phyloP scores from a whole-genome alignment of 2,329 filamentous ascomycete genomes.

The Sporothrix pallida region DNA sequence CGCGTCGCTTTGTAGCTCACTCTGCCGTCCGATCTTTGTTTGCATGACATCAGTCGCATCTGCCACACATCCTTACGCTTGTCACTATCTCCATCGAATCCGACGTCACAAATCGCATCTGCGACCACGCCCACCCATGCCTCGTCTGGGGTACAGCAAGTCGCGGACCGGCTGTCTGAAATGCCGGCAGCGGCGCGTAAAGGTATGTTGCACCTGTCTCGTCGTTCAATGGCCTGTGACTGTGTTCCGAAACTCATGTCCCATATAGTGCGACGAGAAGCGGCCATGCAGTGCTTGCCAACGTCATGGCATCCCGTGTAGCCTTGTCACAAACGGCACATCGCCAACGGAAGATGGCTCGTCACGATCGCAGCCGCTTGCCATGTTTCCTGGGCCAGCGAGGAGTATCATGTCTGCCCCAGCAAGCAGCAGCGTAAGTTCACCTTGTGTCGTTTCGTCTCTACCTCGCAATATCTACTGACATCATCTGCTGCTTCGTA shows the following conservation, averaged over 20 bases:
- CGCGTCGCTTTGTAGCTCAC: background rate
- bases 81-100: too few species aligned
- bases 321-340: slow-evolving; percentile 31
- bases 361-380: background rate
- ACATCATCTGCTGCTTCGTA: background rate
- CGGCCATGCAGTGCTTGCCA: slow-evolving; percentile 39
- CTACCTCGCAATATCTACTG: background rate
- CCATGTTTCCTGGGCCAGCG: background rate
- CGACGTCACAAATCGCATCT: background rate
- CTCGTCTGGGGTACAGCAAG: slow-evolving; percentile 39
- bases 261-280: slow-evolving; percentile 39
- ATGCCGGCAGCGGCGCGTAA: slow-evolving; percentile 39
- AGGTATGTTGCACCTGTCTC: slow-evolving; percentile 30
- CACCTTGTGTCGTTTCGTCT: background rate
- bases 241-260: background rate
- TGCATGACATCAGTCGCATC: background rate
- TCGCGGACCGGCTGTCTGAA: slow-evolving; percentile 38
- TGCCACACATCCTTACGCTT: background rate
- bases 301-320: slow-evolving; percentile 38
- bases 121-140: slow-evolving; percentile 32
- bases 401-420: background rate
- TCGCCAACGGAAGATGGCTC: background rate
- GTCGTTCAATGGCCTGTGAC: background rate
- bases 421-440: slow-evolving; percentile 1
- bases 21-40: background rate